These are phyloP conservation scores for Neurospora sp. DNA, from an alignment of 2,329 filamentous ascomycete genomes.

Conservation along the genomic window DNA sequence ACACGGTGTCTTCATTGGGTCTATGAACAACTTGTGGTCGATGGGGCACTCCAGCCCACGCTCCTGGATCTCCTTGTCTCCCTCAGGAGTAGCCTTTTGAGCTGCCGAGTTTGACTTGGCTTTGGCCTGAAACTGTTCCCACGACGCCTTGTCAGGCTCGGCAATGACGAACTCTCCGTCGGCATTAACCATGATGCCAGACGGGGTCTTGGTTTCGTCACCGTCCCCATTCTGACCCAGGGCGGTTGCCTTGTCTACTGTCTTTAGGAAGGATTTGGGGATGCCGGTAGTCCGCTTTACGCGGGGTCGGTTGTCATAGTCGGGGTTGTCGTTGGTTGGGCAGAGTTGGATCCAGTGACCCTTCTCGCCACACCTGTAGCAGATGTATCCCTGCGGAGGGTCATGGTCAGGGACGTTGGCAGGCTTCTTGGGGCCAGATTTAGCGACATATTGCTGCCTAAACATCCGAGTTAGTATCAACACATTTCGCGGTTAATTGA, in stretches of 20 bases:
- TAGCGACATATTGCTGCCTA: constrained; percentile 54
- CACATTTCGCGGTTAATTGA: not conserved
- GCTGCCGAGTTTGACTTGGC: constrained; percentile 77
- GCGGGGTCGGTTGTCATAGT: constrained; percentile 84
- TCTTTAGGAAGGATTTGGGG: constrained; percentile 88
- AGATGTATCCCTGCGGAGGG: constrained; percentile 88
- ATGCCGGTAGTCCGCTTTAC: constrained; percentile 97
- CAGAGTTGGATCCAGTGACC: constrained; percentile 99
- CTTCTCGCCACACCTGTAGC: constrained; percentile 92
- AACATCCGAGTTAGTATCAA: constrained; percentile 23
- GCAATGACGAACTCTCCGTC: constrained; percentile 97
- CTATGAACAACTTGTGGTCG: constrained; percentile 96
- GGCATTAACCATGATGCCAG: constrained; percentile 94
- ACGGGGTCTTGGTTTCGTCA: constrained; percentile 71
- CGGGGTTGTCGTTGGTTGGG: constrained; percentile 96
- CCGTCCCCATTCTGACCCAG: constrained; percentile 63
- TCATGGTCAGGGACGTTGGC: constrained; percentile 83
- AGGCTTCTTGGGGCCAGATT: constrained; percentile 54
- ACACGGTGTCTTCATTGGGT: constrained; percentile 98
- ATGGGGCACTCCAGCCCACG: constrained; percentile 85
- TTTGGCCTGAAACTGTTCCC: constrained; percentile 96
- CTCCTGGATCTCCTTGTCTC: constrained; percentile 80
- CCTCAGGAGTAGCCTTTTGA: constrained; percentile 65
- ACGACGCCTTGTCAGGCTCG: constrained; percentile 87
- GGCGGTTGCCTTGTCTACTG: constrained; percentile 81